Conservation (phyloP, 306 rosid genomes). For the Trifolium repens region DNA sequence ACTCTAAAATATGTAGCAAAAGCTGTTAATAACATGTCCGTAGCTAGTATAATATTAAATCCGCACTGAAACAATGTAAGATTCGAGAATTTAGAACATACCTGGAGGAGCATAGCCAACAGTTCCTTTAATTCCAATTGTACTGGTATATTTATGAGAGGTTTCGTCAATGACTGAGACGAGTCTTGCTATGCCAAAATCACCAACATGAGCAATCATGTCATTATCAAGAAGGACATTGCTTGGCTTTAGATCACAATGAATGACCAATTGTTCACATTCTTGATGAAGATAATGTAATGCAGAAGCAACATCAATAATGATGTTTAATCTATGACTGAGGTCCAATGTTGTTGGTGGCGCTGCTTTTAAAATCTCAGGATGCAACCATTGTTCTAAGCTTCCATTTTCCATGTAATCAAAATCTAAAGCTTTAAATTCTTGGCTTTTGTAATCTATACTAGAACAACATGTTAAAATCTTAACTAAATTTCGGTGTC, state of each 20-base stretch:
- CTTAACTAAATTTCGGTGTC: constrained; percentile 41
- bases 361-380: neutral
- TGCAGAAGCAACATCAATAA: constrained; percentile 15
- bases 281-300: constrained; percentile 36
- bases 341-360: neutral
- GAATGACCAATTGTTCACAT: neutral
- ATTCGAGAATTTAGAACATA: constrained; percentile 1
- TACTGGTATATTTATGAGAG: neutral
- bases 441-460: constrained; percentile 37
- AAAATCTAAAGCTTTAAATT: constrained; percentile 46
- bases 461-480: constrained; percentile 45
- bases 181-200: constrained; percentile 32
- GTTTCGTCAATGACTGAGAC: neutral
- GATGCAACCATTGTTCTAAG: constrained; percentile 46
- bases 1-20: constrained; percentile 4
- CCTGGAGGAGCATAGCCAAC: constrained; percentile 45
- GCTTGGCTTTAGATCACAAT: constrained; percentile 39
- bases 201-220: constrained; percentile 25
- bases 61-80: no score
- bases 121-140: constrained; percentile 37
- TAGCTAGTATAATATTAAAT: no score
- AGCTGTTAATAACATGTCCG: neutral
- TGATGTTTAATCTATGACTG: constrained; percentile 16
- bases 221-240: constrained; percentile 36
- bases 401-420: constrained; percentile 41